Conservation (phyloP, 331 rosid genomes). For the Stylosanthes scabra region DNA sequence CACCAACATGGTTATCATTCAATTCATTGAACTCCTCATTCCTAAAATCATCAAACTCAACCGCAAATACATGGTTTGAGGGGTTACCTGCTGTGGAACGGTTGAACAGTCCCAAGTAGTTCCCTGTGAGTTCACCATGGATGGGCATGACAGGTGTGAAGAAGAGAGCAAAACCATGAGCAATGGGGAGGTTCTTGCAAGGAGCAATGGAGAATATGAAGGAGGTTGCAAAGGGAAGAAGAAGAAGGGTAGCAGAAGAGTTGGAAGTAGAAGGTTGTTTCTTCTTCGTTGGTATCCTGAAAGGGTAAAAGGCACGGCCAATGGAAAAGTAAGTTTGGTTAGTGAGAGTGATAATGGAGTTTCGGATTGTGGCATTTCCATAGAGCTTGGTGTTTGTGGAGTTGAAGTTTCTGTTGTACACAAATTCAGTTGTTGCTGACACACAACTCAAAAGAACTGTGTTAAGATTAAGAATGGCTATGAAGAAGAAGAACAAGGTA, state of each 20-base stretch:
- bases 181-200: constrained; percentile 44
- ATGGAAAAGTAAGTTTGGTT: constrained; percentile 63
- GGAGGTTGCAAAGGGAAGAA: constrained; percentile 64
- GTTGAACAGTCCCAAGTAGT: constrained; percentile 75
- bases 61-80: constrained; percentile 63
- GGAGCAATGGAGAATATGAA: constrained; percentile 76
- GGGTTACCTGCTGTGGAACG: constrained; percentile 53
- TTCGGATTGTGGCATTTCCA: constrained; percentile 64
- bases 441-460: constrained; percentile 33
- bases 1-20: constrained; percentile 71
- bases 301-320: constrained; percentile 73
- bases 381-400: constrained; percentile 58
- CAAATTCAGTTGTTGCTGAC: constrained; percentile 60
- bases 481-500: constrained; percentile 19
- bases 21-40: constrained; percentile 70
- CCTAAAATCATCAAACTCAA: constrained; percentile 73
- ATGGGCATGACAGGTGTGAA: constrained; percentile 50
- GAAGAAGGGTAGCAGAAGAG: neutral
- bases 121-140: constrained; percentile 56
- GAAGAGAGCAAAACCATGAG: constrained; percentile 71
- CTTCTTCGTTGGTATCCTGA: constrained; percentile 48
- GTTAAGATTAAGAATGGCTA: constrained; percentile 6
- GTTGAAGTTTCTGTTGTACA: constrained; percentile 71
- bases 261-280: constrained; percentile 21
- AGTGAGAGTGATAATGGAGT: constrained; percentile 59